A percentile compares a stretch with the other conserved stretches of the same genome.
Evolutionary conservation across 306 rosid genomes (phyloP).

Genomic region (Castanea mollissima): DNA sequence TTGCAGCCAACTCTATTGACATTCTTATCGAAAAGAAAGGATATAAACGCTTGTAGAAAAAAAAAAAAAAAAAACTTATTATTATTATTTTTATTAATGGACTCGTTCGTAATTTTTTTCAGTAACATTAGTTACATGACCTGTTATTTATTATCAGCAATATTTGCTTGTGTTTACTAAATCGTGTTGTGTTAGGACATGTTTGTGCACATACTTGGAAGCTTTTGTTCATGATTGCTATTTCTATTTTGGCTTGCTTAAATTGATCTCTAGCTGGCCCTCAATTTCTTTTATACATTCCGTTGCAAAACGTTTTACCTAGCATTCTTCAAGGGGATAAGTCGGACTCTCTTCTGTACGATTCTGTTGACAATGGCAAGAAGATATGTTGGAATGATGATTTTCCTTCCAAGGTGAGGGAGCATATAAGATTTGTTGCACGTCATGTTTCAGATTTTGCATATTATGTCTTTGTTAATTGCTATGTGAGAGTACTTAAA

Average conservation of each 20-base stretch:
- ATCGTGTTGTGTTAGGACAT: neutral
- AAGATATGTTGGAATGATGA: slow-evolving; percentile 96
- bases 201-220: neutral
- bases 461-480: slow-evolving; percentile 11
- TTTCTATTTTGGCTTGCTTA: slow-evolving; percentile 15
- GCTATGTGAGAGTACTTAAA: neutral
- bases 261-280: slow-evolving; percentile 13
- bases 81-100: too few relatives aligned
- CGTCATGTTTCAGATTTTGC: slow-evolving; percentile 13
- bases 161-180: neutral
- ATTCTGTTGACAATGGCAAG: slow-evolving; percentile 98
- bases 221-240: slow-evolving; percentile 8
- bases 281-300: too few relatives aligned
- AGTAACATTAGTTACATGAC: neutral
- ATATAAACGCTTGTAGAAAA: neutral
- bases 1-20: neutral
- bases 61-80: too few relatives aligned
- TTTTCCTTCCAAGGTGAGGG: slow-evolving; percentile 89
- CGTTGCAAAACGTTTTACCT: too few relatives aligned
- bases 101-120: neutral
- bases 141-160: neutral
- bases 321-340: too few relatives aligned
- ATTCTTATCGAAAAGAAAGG: neutral
- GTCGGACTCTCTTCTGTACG: slow-evolving; percentile 33
- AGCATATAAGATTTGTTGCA: slow-evolving; percentile 14